phyloP scores from a whole-genome alignment of 1,284 basidiomycete species.

The Melampsora americana region DNA sequence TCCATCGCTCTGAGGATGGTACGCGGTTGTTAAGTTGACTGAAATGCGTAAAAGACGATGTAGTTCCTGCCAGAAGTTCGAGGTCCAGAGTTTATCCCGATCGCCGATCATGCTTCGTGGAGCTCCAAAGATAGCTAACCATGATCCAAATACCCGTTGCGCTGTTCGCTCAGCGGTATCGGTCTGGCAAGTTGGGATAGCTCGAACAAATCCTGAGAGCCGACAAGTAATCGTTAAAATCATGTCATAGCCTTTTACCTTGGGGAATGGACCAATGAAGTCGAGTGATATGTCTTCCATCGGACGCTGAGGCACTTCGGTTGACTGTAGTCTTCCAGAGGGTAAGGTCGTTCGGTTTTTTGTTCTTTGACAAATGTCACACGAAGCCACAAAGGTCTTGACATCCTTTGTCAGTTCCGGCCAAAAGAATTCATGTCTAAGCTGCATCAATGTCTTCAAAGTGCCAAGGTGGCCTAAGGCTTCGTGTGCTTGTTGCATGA shows the following conservation, averaged over 20 bases:
- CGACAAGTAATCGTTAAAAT: too few species aligned
- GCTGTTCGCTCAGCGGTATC: not conserved
- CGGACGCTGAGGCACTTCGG: not conserved
- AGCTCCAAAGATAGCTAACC: not conserved
- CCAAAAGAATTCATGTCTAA: not conserved
- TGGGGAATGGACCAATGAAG: not conserved
- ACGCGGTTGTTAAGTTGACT: not conserved
- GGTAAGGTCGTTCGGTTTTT: not conserved
- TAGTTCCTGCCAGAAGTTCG: not conserved
- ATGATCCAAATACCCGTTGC: not conserved
- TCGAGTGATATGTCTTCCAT: not conserved
- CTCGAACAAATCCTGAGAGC: not conserved
- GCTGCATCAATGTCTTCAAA: not conserved
- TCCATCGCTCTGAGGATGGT: conserved; percentile 2
- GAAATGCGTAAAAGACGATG: not conserved
- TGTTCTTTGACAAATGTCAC: not conserved
- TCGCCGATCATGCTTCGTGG: not conserved
- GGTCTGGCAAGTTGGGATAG: not conserved
- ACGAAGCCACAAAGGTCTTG: not conserved
- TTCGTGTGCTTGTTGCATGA: not conserved
- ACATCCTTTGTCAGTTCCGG: not conserved
- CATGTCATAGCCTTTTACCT: not conserved
- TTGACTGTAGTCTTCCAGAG: not conserved
- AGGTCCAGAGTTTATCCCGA: not conserved
- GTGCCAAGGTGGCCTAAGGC: not conserved